Conservation (phyloP, 2,329 filamentous ascomycete genomes). For the Pestalotiopsis sp. region DNA sequence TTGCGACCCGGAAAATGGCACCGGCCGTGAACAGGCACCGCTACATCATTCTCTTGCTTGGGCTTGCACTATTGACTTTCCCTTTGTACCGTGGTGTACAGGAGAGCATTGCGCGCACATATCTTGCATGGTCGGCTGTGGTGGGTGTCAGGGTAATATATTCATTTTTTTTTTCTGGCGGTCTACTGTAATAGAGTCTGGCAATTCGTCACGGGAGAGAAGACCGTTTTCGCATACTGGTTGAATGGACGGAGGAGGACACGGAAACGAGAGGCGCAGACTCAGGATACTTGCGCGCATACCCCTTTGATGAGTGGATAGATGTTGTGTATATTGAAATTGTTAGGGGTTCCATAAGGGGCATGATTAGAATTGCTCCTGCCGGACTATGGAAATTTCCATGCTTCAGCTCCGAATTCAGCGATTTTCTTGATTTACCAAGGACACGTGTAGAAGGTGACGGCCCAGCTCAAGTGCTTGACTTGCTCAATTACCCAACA, state of each 20-base stretch:
- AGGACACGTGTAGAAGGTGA: neutral
- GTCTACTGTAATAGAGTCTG: slow-evolving; percentile 13
- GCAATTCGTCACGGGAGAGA: neutral
- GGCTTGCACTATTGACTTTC: neutral
- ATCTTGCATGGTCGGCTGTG: slow-evolving; percentile 9
- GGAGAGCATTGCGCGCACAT: neutral
- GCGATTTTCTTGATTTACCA: no score
- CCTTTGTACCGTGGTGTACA: neutral
- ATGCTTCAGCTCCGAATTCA: neutral
- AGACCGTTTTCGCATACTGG: neutral
- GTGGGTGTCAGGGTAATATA: slow-evolving; percentile 3
- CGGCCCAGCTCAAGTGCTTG: no score
- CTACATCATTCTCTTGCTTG: neutral
- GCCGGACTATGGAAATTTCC: neutral
- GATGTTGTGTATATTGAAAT: slow-evolving; percentile 10
- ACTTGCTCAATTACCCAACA: no score
- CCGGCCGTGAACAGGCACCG: neutral
- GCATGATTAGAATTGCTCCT: neutral
- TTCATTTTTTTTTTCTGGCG: neutral
- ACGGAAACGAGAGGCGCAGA: neutral
- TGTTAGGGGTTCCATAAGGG: neutral
- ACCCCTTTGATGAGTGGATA: neutral
- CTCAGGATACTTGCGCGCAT: slow-evolving; percentile 6
- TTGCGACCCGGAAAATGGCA: neutral
- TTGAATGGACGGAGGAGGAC: neutral